Conservation (phyloP, 768 basidiomycete genomes). For the Tulasnella sp. region DNA sequence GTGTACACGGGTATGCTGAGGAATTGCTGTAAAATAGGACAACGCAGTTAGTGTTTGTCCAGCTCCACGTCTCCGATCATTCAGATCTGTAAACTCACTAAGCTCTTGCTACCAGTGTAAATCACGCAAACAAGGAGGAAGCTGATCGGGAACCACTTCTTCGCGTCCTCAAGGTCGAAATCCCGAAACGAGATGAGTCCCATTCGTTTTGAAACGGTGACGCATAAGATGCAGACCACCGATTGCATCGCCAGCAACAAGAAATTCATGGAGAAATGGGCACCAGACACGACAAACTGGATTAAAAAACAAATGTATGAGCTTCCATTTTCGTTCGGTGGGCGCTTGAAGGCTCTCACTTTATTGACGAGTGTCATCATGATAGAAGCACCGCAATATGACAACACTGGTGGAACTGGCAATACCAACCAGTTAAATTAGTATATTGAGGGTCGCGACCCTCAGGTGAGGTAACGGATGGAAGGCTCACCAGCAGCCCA, state of each 20-base stretch:
- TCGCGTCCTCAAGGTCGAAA: conserved; percentile 76
- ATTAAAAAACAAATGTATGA: background rate
- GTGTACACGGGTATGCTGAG: conserved; percentile 96
- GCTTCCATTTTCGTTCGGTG: background rate
- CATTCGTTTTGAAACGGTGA: conserved; percentile 56
- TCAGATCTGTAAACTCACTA: conserved; percentile 46
- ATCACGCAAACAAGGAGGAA: conserved; percentile 87
- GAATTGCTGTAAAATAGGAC: conserved; percentile 61
- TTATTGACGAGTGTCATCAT: conserved; percentile 97
- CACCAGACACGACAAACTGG: conserved; percentile 91
- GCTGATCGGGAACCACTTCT: conserved; percentile 90
- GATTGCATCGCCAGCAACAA: conserved; percentile 87
- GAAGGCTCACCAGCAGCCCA: background rate
- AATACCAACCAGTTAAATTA: background rate
- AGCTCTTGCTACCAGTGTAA: conserved; percentile 94
- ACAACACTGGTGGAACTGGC: conserved; percentile 67
- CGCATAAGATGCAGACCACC: conserved; percentile 72
- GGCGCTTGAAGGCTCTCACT: conserved; percentile 34
- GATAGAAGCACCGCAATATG: conserved; percentile 88
- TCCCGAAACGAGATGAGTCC: conserved; percentile 77
- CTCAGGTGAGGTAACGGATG: background rate
- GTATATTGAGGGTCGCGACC: background rate
- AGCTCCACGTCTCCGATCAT: background rate
- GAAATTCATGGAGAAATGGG: conserved; percentile 93
- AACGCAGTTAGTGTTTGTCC: background rate